Conservation (phyloP, 306 rosid genomes). For the Senna tora region DNA sequence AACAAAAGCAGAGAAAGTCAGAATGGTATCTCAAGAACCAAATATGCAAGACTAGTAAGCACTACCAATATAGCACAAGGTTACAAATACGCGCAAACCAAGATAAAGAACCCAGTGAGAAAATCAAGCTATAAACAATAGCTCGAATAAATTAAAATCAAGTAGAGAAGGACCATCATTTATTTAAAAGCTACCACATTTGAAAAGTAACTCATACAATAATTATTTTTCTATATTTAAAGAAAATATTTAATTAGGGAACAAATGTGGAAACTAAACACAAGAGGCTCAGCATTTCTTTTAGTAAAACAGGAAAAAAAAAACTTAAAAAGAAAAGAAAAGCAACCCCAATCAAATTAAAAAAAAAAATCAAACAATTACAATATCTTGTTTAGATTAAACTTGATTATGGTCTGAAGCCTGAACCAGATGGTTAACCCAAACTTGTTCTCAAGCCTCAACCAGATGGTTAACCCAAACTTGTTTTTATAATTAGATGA, state of each 20-base stretch:
- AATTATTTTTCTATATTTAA: neutral
- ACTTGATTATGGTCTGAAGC: neutral
- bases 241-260: neutral
- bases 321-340: neutral
- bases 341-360: neutral
- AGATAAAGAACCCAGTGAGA: neutral
- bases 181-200: neutral
- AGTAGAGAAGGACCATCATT: neutral
- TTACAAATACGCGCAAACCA: neutral
- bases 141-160: neutral
- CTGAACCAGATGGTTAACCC: neutral
- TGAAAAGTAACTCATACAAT: neutral
- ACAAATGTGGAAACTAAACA: neutral
- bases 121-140: neutral
- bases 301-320: neutral
- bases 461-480: neutral
- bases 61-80: neutral
- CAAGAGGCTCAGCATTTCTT: neutral
- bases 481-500: slow-evolving; percentile 2
- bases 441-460: neutral
- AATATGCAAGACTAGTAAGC: neutral
- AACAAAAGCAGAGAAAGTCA: slow-evolving; percentile 34
- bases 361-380: slow-evolving; percentile 6
- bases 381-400: slow-evolving; percentile 5
- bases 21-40: slow-evolving; percentile 30